Evolutionary conservation across 1,139 yeast species (phyloP).

Genomic region (Arxiozyma telluris): DNA sequence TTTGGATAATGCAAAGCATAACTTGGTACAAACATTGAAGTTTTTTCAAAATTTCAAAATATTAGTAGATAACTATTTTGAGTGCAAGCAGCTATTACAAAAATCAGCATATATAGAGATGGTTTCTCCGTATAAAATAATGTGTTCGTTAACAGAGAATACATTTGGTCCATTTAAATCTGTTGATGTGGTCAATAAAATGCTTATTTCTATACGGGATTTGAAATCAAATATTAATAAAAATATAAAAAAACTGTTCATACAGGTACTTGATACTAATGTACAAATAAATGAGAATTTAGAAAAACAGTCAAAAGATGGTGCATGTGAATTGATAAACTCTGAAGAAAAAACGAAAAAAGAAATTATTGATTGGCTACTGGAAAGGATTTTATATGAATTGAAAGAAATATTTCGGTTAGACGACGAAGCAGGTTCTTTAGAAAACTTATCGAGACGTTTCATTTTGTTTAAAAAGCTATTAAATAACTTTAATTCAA

Average conservation of each 20-base stretch:
- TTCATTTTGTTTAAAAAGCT: slow-evolving; percentile 73
- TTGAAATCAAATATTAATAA: slow-evolving; percentile 60
- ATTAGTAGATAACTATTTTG: slow-evolving; percentile 69
- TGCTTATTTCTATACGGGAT: slow-evolving; percentile 54
- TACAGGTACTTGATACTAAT: slow-evolving; percentile 27
- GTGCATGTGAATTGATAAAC: slow-evolving; percentile 67
- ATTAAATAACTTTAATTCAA: slow-evolving; percentile 49
- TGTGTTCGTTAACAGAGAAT: slow-evolving; percentile 63
- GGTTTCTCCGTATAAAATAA: slow-evolving; percentile 61
- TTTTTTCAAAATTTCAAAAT: slow-evolving; percentile 80
- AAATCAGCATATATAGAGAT: slow-evolving; percentile 57
- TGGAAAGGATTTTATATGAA: slow-evolving; percentile 61
- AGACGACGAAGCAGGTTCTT: slow-evolving; percentile 85
- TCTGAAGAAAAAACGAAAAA: slow-evolving; percentile 49
- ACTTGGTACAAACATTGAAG: slow-evolving; percentile 76
- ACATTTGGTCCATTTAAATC: slow-evolving; percentile 72
- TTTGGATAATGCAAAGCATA: slow-evolving; percentile 73
- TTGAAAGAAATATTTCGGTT: slow-evolving; percentile 64
- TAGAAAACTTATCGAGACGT: slow-evolving; percentile 76
- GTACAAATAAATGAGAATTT: slow-evolving; percentile 22
- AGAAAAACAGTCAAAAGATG: slow-evolving; percentile 29
- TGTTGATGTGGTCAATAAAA: slow-evolving; percentile 67
- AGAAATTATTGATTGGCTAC: slow-evolving; percentile 65
- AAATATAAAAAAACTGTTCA: slow-evolving; percentile 70
- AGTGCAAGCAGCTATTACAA: slow-evolving; percentile 43